Percentiles rank a stretch among this genome's conserved stretches.
These are phyloP conservation scores for Gracilaria domingensis DNA, from an alignment of 23 red algal species.

Conservation along the genomic window DNA sequence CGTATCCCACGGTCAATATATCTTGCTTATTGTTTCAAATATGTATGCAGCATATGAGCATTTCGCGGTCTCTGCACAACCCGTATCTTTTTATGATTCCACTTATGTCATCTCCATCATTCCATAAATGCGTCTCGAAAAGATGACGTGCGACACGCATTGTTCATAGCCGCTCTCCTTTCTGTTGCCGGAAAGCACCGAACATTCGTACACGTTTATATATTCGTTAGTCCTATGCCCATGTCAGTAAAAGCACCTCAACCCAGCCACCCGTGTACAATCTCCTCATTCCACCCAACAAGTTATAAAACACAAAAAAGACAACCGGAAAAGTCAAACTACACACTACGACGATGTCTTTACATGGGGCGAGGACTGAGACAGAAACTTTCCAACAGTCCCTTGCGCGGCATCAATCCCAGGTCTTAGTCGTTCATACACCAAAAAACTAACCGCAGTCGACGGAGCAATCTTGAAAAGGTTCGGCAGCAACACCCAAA, in stretches of 20 bases:
- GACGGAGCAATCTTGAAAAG: slow-evolving; percentile 80
- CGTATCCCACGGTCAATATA: background rate
- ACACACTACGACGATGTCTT: slow-evolving; percentile 10
- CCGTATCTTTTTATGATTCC: background rate
- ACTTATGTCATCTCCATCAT: too few species aligned
- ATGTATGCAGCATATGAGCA: too few species aligned
- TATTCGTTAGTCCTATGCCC: background rate
- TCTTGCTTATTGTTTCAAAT: background rate
- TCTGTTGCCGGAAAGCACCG: background rate
- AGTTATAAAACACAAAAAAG: background rate
- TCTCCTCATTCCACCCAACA: background rate
- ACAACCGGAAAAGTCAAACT: background rate
- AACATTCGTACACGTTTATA: background rate
- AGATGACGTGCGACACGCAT: too few species aligned
- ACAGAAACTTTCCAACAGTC: slow-evolving; percentile 19
- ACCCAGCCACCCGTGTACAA: background rate
- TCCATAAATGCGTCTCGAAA: too few species aligned
- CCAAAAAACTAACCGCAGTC: slow-evolving; percentile 75
- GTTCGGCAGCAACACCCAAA: slow-evolving; percentile 84
- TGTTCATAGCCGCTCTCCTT: background rate
- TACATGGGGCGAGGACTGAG: slow-evolving; percentile 29
- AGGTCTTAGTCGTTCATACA: slow-evolving; percentile 80
- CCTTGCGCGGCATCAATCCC: slow-evolving; percentile 35
- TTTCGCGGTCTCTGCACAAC: background rate
- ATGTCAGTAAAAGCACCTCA: background rate